These are phyloP conservation scores for Coniferiporia sulphurascens DNA, from an alignment of 1,284 basidiomycete genomes.

Conservation along the genomic window DNA sequence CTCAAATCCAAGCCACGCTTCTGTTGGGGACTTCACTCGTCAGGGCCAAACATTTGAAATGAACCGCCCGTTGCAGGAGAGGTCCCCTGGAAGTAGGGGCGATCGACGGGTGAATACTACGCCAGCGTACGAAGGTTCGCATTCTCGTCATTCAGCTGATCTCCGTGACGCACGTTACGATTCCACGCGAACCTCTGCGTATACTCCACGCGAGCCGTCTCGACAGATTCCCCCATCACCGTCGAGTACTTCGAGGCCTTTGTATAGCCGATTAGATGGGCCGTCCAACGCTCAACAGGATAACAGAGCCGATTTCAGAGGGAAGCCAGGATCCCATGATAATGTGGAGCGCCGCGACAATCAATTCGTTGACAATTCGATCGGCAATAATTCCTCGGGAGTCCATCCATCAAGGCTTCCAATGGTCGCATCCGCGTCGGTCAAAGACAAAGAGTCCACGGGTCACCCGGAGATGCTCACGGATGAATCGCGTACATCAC, in stretches of 20 bases:
- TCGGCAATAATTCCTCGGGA: background rate
- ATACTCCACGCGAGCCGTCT: background rate
- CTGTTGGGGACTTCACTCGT: background rate
- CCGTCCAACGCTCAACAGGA: background rate
- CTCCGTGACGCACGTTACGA: background rate
- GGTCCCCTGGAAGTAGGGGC: background rate
- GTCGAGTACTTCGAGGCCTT: background rate
- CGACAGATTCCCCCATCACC: background rate
- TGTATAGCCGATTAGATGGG: background rate
- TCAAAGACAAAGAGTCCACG: background rate
- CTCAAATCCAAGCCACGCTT: background rate
- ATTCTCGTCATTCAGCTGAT: background rate
- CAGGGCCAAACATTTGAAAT: background rate
- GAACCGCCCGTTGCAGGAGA: background rate
- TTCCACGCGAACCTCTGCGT: background rate
- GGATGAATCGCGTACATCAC: background rate
- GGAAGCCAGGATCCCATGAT: background rate
- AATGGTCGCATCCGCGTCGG: background rate
- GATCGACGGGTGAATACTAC: background rate
- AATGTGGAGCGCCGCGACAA: background rate
- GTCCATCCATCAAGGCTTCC: slow-evolving; percentile 1
- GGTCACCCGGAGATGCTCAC: background rate
- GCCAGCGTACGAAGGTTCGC: background rate
- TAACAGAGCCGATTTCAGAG: background rate
- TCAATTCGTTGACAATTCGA: background rate